Conservation (phyloP, 371 early-diverging fungal species). For the Smittium mucronatum region DNA sequence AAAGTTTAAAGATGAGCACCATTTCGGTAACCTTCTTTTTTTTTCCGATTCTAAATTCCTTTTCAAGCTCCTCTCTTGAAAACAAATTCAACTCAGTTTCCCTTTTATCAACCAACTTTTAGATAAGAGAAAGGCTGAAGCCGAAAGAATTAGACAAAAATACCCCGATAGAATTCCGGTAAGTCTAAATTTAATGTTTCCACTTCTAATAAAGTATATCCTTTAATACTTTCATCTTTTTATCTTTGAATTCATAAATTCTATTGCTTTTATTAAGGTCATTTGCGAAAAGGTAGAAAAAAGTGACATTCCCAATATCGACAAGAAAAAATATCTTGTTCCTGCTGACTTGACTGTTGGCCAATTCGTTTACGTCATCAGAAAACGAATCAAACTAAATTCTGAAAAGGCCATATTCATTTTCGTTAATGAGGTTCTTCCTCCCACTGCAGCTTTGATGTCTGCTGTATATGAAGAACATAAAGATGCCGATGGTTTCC, state of each 20-base stretch:
- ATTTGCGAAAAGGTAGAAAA: conserved; percentile 94
- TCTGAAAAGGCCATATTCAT: conserved; percentile 97
- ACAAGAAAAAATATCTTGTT: conserved; percentile 96
- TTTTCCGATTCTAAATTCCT: not conserved
- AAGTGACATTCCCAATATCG: conserved; percentile 86
- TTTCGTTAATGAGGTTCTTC: conserved; percentile 90
- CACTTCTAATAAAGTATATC: not conserved
- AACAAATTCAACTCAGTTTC: too few relatives aligned
- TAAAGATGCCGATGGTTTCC: conserved; percentile 91
- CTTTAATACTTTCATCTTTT: not conserved
- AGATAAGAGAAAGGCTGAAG: conserved; percentile 94
- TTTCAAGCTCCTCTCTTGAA: too few relatives aligned
- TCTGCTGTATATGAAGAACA: conserved; percentile 83
- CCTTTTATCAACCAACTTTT: conserved; percentile 18
- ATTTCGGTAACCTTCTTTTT: conserved; percentile 55
- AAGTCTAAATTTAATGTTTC: conserved; percentile 17
- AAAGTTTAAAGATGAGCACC: conserved; percentile 92
- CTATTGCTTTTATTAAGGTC: conserved; percentile 25
- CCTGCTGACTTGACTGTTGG: conserved; percentile 96
- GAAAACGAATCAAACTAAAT: conserved; percentile 80
- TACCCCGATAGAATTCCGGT: conserved; percentile 95
- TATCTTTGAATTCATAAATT: not conserved
- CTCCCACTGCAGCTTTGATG: conserved; percentile 79
- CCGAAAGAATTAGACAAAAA: conserved; percentile 88
- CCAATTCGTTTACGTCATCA: conserved; percentile 92